These are phyloP conservation scores for Mycena indigotica DNA, from an alignment of 768 basidiomycete genomes.

Conservation along the genomic window DNA sequence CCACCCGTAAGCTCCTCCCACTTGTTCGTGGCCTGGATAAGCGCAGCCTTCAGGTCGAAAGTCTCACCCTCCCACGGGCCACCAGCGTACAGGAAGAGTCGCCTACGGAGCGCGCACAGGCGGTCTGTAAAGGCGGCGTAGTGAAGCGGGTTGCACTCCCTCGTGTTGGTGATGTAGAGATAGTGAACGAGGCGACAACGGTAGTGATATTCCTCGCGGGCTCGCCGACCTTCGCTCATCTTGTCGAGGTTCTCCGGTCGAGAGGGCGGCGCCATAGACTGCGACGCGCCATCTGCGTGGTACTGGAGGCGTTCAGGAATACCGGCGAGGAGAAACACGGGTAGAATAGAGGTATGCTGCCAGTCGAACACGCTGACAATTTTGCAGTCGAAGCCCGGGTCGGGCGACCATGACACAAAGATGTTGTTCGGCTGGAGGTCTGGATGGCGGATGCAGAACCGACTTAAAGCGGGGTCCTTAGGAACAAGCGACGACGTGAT, in stretches of 20 bases:
- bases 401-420: constrained; percentile 48
- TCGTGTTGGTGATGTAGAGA: constrained; percentile 49
- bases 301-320: constrained; percentile 50
- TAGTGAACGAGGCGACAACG: constrained; percentile 37
- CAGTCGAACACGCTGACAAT: constrained; percentile 52
- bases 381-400: constrained; percentile 40
- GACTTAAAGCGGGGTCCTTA: constrained; percentile 37
- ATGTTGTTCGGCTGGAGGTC: constrained; percentile 55
- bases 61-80: constrained; percentile 55
- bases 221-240: constrained; percentile 25
- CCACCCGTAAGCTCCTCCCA: constrained; percentile 45
- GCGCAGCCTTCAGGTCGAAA: constrained; percentile 45
- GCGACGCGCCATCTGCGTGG: constrained; percentile 44
- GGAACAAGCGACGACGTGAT: constrained; percentile 51
- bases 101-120: constrained; percentile 35
- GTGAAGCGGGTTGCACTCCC: constrained; percentile 48
- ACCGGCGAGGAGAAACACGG: constrained; percentile 50
- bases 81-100: constrained; percentile 48
- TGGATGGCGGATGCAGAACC: constrained; percentile 55
- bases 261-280: constrained; percentile 41
- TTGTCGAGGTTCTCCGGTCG: constrained; percentile 45
- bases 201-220: constrained; percentile 6
- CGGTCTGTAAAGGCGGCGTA: constrained; percentile 42
- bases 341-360: constrained; percentile 59
- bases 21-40: constrained; percentile 45